Conservation (phyloP, 2,329 filamentous ascomycete genomes). For the Fusarium acutatum region DNA sequence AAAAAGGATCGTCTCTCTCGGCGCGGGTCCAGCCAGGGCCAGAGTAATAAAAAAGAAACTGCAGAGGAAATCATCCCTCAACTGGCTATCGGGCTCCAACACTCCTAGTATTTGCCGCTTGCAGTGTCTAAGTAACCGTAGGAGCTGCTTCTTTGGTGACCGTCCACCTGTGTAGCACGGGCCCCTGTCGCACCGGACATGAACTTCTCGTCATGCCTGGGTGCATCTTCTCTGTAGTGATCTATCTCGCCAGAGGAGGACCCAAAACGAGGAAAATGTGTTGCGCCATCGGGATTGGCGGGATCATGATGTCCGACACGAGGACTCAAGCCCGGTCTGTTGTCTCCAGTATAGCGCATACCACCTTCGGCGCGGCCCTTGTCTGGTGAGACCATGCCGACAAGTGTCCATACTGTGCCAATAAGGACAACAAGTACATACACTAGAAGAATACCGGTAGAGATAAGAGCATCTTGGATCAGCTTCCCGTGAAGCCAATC, state of each 20-base stretch:
- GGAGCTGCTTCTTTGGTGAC: constrained; percentile 48
- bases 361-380: constrained; percentile 65
- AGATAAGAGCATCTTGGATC: constrained; percentile 81
- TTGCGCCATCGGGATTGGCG: constrained; percentile 25
- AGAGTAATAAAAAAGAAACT: constrained; percentile 34
- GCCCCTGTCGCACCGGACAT: constrained; percentile 38
- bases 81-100: constrained; percentile 24
- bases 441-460: constrained; percentile 74
- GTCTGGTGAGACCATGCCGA: constrained; percentile 67
- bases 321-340: constrained; percentile 41
- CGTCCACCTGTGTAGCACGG: constrained; percentile 37
- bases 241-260: constrained; percentile 38
- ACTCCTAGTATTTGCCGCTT: constrained; percentile 38
- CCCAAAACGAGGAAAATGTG: constrained; percentile 40
- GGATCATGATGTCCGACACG: constrained; percentile 34
- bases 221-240: constrained; percentile 17
- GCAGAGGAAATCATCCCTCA: constrained; percentile 16
- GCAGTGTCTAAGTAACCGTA: constrained; percentile 47
- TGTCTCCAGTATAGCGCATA: constrained; percentile 47
- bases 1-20: constrained; percentile 35
- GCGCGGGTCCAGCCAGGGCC: constrained; percentile 40
- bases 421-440: constrained; percentile 82
- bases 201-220: constrained; percentile 42
- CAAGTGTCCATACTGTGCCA: constrained; percentile 73
- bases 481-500: constrained; percentile 73